Evolutionary conservation across 2,329 filamentous ascomycete species (phyloP).

Genomic region (Sarocladium oryzae): DNA sequence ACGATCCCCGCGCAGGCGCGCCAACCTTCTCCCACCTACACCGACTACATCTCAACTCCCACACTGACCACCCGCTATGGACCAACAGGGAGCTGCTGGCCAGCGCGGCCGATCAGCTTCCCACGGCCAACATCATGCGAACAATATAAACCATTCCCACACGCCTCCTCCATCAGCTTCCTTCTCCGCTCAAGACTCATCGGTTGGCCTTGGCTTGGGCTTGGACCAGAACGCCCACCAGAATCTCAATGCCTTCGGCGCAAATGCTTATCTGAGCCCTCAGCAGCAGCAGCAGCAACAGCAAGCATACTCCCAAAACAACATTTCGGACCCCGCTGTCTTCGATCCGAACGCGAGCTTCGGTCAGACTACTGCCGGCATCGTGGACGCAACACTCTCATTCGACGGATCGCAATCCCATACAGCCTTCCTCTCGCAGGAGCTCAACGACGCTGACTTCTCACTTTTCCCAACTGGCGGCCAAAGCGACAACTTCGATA

Average conservation of each 20-base stretch:
- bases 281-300: constrained; percentile 27
- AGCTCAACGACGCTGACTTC: constrained; percentile 52
- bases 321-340: constrained; percentile 28
- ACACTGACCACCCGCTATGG: constrained; percentile 31
- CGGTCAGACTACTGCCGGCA: constrained; percentile 30
- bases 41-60: neutral
- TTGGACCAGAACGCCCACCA: constrained; percentile 42
- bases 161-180: constrained; percentile 59
- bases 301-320: constrained; percentile 21
- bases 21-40: neutral
- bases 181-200: constrained; percentile 40
- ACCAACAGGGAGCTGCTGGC: constrained; percentile 26
- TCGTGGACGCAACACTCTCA: constrained; percentile 29
- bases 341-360: constrained; percentile 39
- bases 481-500: constrained; percentile 51
- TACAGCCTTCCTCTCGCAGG: constrained; percentile 40
- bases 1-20: neutral
- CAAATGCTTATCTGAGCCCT: constrained; percentile 38
- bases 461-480: constrained; percentile 55
- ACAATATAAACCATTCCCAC: constrained; percentile 63
- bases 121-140: constrained; percentile 46
- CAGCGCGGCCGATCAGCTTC: constrained; percentile 55
- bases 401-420: constrained; percentile 36
- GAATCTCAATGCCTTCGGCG: constrained; percentile 36
- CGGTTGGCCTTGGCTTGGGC: constrained; percentile 50